A percentile compares a stretch with the other conserved stretches of the same genome.
Conservation (phyloP, 768 basidiomycete species). For the Chalciporus sphaerocephalus region DNA sequence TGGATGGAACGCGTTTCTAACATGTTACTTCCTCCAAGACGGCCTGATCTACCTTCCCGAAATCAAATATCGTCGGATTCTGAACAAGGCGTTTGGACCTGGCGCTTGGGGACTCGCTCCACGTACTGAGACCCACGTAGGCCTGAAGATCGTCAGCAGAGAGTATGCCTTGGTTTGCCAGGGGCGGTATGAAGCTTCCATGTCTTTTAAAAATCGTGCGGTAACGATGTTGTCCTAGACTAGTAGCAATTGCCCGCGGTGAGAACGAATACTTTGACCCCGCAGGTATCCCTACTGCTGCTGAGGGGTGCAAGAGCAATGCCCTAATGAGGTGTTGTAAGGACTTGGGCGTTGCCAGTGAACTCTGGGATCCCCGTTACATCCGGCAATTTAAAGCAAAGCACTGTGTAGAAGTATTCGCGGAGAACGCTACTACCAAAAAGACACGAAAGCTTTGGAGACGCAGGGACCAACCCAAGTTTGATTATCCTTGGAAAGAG, state of each 20-base stretch:
- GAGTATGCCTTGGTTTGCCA: conserved; percentile 94
- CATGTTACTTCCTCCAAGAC: conserved; percentile 43
- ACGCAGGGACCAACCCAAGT: conserved; percentile 78
- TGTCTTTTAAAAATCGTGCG: neutral
- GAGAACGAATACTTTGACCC: conserved; percentile 97
- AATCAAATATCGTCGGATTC: conserved; percentile 89
- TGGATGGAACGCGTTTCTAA: neutral
- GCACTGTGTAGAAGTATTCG: conserved; percentile 81
- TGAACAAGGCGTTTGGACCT: conserved; percentile 93
- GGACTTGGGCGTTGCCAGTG: conserved; percentile 92
- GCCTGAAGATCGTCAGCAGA: conserved; percentile 80
- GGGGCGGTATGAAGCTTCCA: conserved; percentile 57
- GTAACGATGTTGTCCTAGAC: conserved; percentile 37
- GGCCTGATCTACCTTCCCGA: conserved; percentile 94
- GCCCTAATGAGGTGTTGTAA: conserved; percentile 98
- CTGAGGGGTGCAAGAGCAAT: conserved; percentile 93
- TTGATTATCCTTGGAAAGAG: conserved; percentile 88
- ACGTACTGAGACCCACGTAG: conserved; percentile 85
- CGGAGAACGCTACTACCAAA: conserved; percentile 77
- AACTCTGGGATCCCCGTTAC: conserved; percentile 97
- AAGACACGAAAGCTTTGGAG: conserved; percentile 95
- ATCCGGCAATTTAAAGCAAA: conserved; percentile 89
- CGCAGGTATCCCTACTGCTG: conserved; percentile 85
- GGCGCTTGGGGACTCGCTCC: conserved; percentile 98
- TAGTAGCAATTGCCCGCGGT: conserved; percentile 87